phyloP scores from a whole-genome alignment of 2,329 filamentous ascomycete species.

The Colletotrichum sp. region DNA sequence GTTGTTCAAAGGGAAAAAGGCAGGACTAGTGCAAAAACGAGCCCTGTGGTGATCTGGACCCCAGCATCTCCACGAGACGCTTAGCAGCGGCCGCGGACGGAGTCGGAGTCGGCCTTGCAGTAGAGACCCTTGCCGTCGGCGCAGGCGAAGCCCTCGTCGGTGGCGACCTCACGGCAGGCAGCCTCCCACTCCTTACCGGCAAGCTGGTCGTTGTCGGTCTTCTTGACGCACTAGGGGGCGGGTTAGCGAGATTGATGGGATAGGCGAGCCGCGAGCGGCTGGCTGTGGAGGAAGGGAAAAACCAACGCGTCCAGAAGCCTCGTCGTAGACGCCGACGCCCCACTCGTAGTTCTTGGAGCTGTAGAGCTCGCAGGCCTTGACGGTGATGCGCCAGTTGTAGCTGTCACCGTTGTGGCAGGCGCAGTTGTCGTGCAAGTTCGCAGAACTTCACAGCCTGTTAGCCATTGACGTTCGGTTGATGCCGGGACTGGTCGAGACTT shows the following conservation, averaged over 20 bases:
- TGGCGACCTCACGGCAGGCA: constrained; percentile 20
- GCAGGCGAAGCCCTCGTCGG: constrained; percentile 19
- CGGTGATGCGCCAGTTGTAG: constrained; percentile 27
- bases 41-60: background rate
- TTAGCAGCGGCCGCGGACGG: constrained; percentile 20
- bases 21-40: background rate
- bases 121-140: constrained; percentile 24
- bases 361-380: constrained; percentile 23
- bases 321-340: constrained; percentile 20
- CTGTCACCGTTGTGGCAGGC: constrained; percentile 26
- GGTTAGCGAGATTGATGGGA: background rate
- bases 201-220: constrained; percentile 1
- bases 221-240: constrained; percentile 6
- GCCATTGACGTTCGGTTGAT: background rate
- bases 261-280: background rate
- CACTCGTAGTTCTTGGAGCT: constrained; percentile 11
- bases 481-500: background rate
- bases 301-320: constrained; percentile 16
- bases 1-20: background rate
- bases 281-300: background rate
- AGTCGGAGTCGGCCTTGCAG: constrained; percentile 18
- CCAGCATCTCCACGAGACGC: background rate
- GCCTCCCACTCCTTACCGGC: constrained; percentile 24
- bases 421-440: constrained; percentile 26
- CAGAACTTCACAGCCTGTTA: constrained; percentile 19